Percentiles rank a stretch among this genome's conserved stretches.
Evolutionary conservation across 441 rosid genomes (phyloP).

Genomic region (Monsonia emarginata): DNA sequence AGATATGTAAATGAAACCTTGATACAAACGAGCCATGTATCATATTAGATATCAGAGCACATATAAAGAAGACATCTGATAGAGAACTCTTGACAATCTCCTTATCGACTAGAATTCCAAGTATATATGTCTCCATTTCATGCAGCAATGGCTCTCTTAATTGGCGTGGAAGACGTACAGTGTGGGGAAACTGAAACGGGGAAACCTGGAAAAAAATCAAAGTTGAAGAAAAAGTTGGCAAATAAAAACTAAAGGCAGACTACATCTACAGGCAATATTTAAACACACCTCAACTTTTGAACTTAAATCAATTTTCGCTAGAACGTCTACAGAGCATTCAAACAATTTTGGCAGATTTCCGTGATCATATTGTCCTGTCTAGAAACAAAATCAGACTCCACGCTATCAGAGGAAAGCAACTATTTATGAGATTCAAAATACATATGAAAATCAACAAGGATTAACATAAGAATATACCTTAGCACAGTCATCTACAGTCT

Average conservation of each 20-base stretch:
- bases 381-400: slow-evolving; percentile 24
- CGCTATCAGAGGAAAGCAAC: slow-evolving; percentile 20
- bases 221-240: slow-evolving; percentile 13
- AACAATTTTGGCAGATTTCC: slow-evolving; percentile 42
- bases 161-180: slow-evolving; percentile 49
- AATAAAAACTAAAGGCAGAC: neutral
- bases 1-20: slow-evolving; percentile 37
- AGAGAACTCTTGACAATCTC: slow-evolving; percentile 41
- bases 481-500: slow-evolving; percentile 36
- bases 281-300: slow-evolving; percentile 46
- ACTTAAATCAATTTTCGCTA: slow-evolving; percentile 40
- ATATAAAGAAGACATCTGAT: slow-evolving; percentile 51
- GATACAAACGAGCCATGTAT: slow-evolving; percentile 47
- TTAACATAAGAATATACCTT: slow-evolving; percentile 37
- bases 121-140: slow-evolving; percentile 61
- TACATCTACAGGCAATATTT: slow-evolving; percentile 14
- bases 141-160: slow-evolving; percentile 64
- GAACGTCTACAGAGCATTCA: slow-evolving; percentile 77
- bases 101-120: slow-evolving; percentile 34
- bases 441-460: slow-evolving; percentile 11
- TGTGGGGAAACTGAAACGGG: slow-evolving; percentile 33
- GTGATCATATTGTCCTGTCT: slow-evolving; percentile 46
- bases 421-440: slow-evolving; percentile 16
- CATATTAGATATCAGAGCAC: slow-evolving; percentile 65
- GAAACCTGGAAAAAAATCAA: slow-evolving; percentile 33